These are phyloP conservation scores for Xerocomus potaroensis DNA, from an alignment of 768 basidiomycete genomes.

Conservation along the genomic window DNA sequence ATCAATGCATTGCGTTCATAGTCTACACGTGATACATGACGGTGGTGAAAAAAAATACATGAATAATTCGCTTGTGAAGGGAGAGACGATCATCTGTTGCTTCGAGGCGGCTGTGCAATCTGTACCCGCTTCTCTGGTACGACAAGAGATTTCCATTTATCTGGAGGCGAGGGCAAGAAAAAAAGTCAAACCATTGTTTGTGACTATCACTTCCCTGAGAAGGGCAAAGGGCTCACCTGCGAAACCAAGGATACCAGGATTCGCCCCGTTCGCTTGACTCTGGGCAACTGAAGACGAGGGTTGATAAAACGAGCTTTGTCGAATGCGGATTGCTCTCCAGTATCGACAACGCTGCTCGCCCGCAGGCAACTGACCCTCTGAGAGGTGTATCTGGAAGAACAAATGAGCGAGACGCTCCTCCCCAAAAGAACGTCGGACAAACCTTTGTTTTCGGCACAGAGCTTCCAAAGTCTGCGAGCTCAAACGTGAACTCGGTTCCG, in stretches of 20 bases:
- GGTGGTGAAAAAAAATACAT: neutral
- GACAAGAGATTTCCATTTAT: conserved; percentile 22
- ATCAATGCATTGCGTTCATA: neutral
- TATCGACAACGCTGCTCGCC: conserved; percentile 27
- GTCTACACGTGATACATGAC: conserved; percentile 5
- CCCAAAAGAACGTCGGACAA: neutral
- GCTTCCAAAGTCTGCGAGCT: conserved; percentile 22
- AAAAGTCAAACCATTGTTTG: neutral
- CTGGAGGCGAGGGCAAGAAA: conserved; percentile 2
- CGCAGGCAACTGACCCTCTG: conserved; percentile 19
- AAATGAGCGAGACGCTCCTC: neutral
- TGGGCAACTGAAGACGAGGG: conserved; percentile 11
- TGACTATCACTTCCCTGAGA: neutral
- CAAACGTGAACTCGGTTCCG: conserved; percentile 24
- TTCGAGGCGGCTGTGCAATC: conserved; percentile 11
- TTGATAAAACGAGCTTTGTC: conserved; percentile 29
- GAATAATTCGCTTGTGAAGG: neutral
- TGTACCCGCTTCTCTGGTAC: conserved; percentile 17
- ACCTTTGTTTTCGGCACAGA: conserved; percentile 31
- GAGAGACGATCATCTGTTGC: neutral
- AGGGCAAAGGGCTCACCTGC: conserved; percentile 16
- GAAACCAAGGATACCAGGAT: conserved; percentile 19
- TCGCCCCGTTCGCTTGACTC: conserved; percentile 10
- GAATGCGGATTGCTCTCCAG: conserved; percentile 29
- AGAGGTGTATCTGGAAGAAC: conserved; percentile 17